A percentile compares a stretch with the other conserved stretches of the same genome.
Evolutionary conservation across 2,329 filamentous ascomycete genomes (phyloP).

Genomic region (Colletotrichum salicis): DNA sequence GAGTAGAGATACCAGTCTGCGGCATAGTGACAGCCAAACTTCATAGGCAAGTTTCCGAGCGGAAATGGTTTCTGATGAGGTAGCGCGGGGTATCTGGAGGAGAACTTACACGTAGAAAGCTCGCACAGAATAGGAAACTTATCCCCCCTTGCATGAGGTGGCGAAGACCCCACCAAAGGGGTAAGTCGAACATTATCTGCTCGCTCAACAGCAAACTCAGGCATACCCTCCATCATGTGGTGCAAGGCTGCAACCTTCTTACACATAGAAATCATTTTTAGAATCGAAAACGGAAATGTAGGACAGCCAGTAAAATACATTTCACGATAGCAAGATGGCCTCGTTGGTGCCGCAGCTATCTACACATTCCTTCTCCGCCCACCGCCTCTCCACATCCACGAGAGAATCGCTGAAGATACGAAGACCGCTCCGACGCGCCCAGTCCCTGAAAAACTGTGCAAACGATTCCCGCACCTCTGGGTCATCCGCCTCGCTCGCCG

Average conservation of each 20-base stretch:
- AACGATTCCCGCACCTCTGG: conserved; percentile 44
- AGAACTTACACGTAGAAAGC: background rate
- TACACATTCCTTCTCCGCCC: conserved; percentile 40
- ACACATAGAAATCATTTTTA: background rate
- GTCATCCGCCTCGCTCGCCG: conserved; percentile 49
- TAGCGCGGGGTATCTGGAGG: background rate
- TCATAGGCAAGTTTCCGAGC: background rate
- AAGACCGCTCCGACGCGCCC: conserved; percentile 44
- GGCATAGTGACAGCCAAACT: background rate
- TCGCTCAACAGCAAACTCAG: background rate
- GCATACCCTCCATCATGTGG: background rate
- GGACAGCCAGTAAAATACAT: background rate
- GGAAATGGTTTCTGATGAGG: background rate
- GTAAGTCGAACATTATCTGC: background rate
- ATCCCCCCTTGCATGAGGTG: background rate
- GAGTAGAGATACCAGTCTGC: background rate
- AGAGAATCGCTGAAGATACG: conserved; percentile 44
- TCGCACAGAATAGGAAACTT: background rate
- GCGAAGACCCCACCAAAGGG: background rate
- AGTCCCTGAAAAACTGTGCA: conserved; percentile 45
- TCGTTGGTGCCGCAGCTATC: background rate
- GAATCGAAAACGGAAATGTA: background rate
- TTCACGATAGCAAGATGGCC: background rate
- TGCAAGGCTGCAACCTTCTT: background rate
- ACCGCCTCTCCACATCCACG: conserved; percentile 41